phyloP scores from a whole-genome alignment of 139 green algal genomes.

The Trebouxia sp. region DNA sequence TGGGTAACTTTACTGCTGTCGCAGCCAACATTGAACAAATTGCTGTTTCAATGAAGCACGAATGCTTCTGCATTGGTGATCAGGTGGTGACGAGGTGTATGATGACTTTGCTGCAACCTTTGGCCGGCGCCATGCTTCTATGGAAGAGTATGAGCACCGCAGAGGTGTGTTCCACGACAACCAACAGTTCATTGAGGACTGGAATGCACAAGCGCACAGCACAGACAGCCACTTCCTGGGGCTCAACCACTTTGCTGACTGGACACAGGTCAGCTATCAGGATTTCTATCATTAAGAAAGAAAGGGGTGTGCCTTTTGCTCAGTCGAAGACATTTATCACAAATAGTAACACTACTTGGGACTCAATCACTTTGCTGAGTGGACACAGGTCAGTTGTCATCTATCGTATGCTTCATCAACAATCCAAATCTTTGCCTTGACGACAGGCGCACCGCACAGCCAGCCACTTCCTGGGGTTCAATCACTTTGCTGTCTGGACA shows the following conservation, averaged over 20 bases:
- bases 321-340: too few species aligned
- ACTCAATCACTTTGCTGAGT: constrained; percentile 59
- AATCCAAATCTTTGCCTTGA: too few species aligned
- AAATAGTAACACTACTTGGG: constrained; percentile 15
- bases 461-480: constrained; percentile 39
- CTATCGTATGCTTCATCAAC: not conserved
- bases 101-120: constrained; percentile 45
- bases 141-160: constrained; percentile 40
- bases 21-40: not conserved
- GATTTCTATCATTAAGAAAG: not conserved
- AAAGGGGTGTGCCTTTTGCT: too few species aligned
- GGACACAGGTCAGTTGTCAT: constrained; percentile 30
- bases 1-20: not conserved
- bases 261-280: constrained; percentile 30
- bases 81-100: constrained; percentile 37
- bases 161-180: constrained; percentile 36
- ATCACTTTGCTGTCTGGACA: constrained; percentile 57
- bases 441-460: not conserved
- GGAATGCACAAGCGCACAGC: constrained; percentile 33
- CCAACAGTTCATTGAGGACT: constrained; percentile 29
- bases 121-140: constrained; percentile 27
- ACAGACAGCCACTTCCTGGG: constrained; percentile 29
- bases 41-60: too few species aligned
- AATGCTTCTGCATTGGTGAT: too few species aligned
- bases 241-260: constrained; percentile 62